Evolutionary conservation across 1,139 yeast genomes (phyloP), one percentile per base, ranked within the genome.

Genomic region (Taiozyma sp.): DNA sequence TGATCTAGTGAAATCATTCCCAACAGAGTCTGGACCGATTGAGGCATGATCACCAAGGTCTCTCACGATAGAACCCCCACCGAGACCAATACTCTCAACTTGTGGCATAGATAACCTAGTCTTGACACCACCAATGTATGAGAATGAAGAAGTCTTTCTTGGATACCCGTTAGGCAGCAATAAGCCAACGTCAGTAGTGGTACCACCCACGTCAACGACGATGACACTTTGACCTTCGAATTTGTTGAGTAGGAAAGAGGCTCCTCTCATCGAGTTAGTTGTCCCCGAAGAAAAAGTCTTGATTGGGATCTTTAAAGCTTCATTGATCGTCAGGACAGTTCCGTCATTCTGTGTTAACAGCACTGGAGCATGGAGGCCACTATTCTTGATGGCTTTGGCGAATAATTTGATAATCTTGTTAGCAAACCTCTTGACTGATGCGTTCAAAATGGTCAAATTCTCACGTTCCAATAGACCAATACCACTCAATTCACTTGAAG

Each of bases 241-340:
- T 14, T 59, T 62, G 14, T 68, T 55, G 47, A 73, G 68, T 9
- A 57, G 60, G 53, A 71, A 71, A 0, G 75, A 67, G 2, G 77
- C 77, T 16, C 77, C 77, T 52, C 76, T 59, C 77, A 73, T 73
- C 3, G 77, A 73, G 56, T 73, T 73, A 5, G 77, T 73, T 1
- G 77, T 73, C 16, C 77, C 77, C 2, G 76, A 71, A 4, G 75
- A 70, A 52, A 73, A 73, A 0, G 77, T 73, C 50, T 70, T 59
- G 40, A 73, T 72, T 8, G 77, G 77, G 1, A 66, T 58, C n/a
- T 54, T 55, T 32, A 68, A 54, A 0, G 76, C 77, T 42, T 68
- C 73, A 4, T 59, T 46, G 6, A 68, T 62, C 2, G 74, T 62
- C 30, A 73, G 56, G 3, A 73, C 70, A 4, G 77, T 73, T 3